Conservation (phyloP, 768 basidiomycete species). For the Sistotremastrum niveocremeum region DNA sequence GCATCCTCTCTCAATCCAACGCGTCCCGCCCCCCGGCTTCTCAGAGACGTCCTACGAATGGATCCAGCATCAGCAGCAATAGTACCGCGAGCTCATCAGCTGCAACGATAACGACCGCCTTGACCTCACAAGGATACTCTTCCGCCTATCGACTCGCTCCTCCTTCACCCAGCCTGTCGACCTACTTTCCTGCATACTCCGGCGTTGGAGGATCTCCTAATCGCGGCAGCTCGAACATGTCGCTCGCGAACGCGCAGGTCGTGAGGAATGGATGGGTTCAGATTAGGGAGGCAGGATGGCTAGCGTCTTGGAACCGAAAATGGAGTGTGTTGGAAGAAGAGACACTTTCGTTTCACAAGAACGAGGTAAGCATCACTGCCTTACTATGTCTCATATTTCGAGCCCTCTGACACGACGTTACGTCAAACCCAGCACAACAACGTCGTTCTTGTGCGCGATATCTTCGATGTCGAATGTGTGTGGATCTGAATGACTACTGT, state of each 20-base stretch:
- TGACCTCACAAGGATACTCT: conserved; percentile 47
- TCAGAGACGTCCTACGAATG: conserved; percentile 30
- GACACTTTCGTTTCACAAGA: conserved; percentile 74
- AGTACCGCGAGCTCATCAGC: too few species aligned
- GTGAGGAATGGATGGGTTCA: conserved; percentile 63
- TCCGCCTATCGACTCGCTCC: conserved; percentile 32
- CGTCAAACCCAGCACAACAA: conserved; percentile 47
- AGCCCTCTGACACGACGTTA: too few species aligned
- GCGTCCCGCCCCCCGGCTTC: conserved; percentile 70
- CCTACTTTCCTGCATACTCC: conserved; percentile 54
- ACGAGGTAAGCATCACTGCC: conserved; percentile 52
- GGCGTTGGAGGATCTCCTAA: conserved; percentile 70
- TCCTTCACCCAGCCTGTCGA: conserved; percentile 39
- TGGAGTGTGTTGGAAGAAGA: conserved; percentile 80
- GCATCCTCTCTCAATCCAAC: conserved; percentile 58
- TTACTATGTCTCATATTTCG: background rate
- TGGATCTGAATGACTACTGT: conserved; percentile 91
- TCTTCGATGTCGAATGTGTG: conserved; percentile 81
- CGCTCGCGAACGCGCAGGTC: conserved; percentile 28
- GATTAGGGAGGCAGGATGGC: conserved; percentile 90
- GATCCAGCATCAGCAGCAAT: conserved; percentile 17
- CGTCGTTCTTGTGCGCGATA: conserved; percentile 56
- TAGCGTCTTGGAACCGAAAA: conserved; percentile 81
- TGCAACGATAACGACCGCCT: conserved; percentile 26
- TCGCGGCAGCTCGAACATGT: conserved; percentile 27